Base-by-base conservation (phyloP, 2,329 filamentous ascomycete genomes). In the Magnaporthales sp. region DNA sequence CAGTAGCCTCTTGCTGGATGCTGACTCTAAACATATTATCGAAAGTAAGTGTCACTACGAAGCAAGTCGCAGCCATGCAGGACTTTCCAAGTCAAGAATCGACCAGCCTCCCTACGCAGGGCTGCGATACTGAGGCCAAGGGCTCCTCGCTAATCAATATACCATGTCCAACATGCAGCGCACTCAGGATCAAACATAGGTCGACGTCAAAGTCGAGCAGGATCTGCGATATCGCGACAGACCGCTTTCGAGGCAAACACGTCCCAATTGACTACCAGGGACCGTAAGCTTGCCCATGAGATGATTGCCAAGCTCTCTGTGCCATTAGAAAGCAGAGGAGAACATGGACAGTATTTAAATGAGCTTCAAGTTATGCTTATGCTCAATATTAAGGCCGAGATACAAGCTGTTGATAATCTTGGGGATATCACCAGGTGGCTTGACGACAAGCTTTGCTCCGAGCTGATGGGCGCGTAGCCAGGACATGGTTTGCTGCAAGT, bases 311-410 rank as follows among this genome's bases (percentile, higher is more conserved):
- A 81, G 75, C 13, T 75, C 81, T 0, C 71, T 73, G 7, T 19
- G 69, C 0, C 69, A 69, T 2, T 65, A 64, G 6, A 54, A 67
- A 4, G 74, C 77, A 11, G 68, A 70, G 0, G 74, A 79, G 1
- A 77, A 70, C 22, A 58, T 0, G 77, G 80, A 7, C 77, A 86
- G 68, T 77, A 32, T 46, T 13, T 77, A 31, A 75, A 76, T 2
- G 89, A 93, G 71, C 71, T 94, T 19, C 91, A 92, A 72, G 71
- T 82, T 0, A 93, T 94, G 90, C 76, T 94, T 24, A 83, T 91
- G 78, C 78, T 93, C 64, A 89, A 90, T 65, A 71, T 88, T 63
- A 95, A 94, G 72, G 89, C 89, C 0, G 91, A 95, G 73, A 91
- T 94, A 64, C 90, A 95, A 72, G 83, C 87, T 22, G 76, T 91